Percentiles rank a stretch among this genome's conserved stretches.
phyloP scores from a whole-genome alignment of 495 filamentous ascomycete genomes.

The Neurospora sublineolata region DNA sequence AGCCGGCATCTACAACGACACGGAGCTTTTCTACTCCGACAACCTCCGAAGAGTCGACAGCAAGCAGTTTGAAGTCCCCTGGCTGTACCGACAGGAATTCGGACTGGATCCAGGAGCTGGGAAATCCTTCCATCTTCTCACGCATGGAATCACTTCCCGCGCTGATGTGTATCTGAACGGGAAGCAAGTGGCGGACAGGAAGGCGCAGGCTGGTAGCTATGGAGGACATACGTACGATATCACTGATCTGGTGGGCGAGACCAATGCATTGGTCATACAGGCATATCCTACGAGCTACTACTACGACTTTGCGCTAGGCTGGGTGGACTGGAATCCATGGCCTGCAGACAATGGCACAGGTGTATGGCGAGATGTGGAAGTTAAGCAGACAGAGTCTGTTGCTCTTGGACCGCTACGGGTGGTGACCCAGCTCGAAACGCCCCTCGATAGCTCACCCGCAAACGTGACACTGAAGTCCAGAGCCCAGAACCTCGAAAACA shows the following conservation, averaged over 20 bases:
- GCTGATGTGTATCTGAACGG: constrained; percentile 55
- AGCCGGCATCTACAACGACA: constrained; percentile 42
- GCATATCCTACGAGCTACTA: constrained; percentile 49
- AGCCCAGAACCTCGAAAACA: constrained; percentile 38
- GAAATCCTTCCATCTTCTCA: constrained; percentile 41
- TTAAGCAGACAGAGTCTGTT: constrained; percentile 46
- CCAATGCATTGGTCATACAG: constrained; percentile 42
- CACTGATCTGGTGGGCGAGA: constrained; percentile 25
- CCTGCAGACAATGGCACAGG: constrained; percentile 48
- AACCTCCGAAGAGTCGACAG: constrained; percentile 35
- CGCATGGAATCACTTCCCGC: constrained; percentile 48
- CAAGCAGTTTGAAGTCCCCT: constrained; percentile 41
- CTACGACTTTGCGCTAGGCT: constrained; percentile 47
- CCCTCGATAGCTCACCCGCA: constrained; percentile 20
- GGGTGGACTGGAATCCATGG: constrained; percentile 57
- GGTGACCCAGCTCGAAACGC: constrained; percentile 29
- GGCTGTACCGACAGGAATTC: constrained; percentile 53
- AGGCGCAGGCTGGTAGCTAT: constrained; percentile 45
- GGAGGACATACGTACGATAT: constrained; percentile 45
- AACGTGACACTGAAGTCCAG: constrained; percentile 35
- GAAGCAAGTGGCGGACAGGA: constrained; percentile 33
- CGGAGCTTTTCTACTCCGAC: constrained; percentile 46
- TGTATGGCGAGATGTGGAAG: constrained; percentile 50
- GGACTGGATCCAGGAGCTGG: constrained; percentile 23
- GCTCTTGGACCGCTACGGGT: constrained; percentile 39